These are phyloP conservation scores for Hirsutella thompsonii DNA, from an alignment of 2,329 filamentous ascomycete genomes.

Conservation along the genomic window DNA sequence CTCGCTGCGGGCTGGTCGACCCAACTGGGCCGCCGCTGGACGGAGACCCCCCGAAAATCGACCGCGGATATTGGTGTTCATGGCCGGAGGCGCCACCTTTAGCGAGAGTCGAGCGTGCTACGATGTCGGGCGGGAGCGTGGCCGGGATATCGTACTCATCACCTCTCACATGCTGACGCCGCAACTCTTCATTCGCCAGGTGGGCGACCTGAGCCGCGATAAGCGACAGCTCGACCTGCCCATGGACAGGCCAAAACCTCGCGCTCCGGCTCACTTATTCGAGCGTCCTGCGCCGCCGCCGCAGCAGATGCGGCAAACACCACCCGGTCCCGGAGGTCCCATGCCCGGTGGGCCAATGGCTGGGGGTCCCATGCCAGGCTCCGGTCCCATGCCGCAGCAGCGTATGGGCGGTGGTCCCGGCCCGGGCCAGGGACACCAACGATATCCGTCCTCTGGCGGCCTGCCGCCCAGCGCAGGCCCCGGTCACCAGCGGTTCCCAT, in stretches of 20 bases:
- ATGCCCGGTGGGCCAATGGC: too few relatives aligned
- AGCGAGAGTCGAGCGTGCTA: slow-evolving; percentile 85
- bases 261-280: slow-evolving; percentile 75
- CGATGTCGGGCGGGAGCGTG: slow-evolving; percentile 59
- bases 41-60: slow-evolving; percentile 63
- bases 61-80: slow-evolving; percentile 84
- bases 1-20: slow-evolving; percentile 81
- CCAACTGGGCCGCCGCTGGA: slow-evolving; percentile 84
- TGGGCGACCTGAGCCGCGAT: slow-evolving; percentile 66
- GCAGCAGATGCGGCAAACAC: slow-evolving; percentile 13
- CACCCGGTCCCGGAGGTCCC: background rate
- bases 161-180: slow-evolving; percentile 92
- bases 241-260: slow-evolving; percentile 64
- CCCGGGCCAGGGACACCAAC: background rate
- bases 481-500: background rate
- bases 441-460: background rate
- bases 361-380: background rate
- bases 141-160: slow-evolving; percentile 74
- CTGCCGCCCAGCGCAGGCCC: background rate
- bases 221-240: slow-evolving; percentile 69
- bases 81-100: slow-evolving; percentile 91
- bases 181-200: slow-evolving; percentile 66
- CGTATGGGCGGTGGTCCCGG: background rate
- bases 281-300: slow-evolving; percentile 51
- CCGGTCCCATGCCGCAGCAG: background rate